Evolutionary conservation across 345 rosid genomes (phyloP).

Genomic region (Eucalyptus polybractea): DNA sequence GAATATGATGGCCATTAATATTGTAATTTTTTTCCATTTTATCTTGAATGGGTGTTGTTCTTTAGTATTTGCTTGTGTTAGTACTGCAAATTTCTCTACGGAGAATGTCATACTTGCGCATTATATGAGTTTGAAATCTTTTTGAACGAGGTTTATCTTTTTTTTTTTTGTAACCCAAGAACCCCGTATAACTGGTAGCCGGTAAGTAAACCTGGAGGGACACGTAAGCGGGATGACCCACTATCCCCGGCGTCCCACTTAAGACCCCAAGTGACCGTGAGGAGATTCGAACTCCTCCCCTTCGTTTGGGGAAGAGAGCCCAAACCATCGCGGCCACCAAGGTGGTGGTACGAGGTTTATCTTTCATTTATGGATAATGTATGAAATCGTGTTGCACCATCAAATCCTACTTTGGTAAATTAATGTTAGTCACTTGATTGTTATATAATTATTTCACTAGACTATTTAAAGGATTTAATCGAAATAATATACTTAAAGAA

Average conservation of each 20-base stretch:
- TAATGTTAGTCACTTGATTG: accelerated
- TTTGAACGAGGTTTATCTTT: background rate
- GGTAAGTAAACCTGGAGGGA: no score
- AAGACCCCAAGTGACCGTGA: no score
- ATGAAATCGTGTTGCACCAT: background rate
- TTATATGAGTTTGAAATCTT: background rate
- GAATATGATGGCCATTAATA: background rate
- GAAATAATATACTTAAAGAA: background rate
- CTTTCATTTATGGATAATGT: background rate
- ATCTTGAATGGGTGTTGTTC: background rate
- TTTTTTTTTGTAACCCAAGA: no score
- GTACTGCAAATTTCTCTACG: background rate
- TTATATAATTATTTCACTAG: background rate
- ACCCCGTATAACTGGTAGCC: no score
- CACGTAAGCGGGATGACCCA: no score
- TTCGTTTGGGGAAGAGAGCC: no score
- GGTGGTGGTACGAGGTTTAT: accelerated
- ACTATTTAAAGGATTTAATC: background rate
- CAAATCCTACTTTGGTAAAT: background rate
- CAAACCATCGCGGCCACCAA: no score
- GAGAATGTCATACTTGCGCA: background rate
- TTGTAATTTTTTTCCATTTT: background rate
- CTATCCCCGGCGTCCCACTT: no score
- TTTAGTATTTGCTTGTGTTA: background rate
- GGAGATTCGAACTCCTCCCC: no score